Base-by-base conservation (phyloP, 208 protist genomes). In the Eutreptiella sp. region DNA sequence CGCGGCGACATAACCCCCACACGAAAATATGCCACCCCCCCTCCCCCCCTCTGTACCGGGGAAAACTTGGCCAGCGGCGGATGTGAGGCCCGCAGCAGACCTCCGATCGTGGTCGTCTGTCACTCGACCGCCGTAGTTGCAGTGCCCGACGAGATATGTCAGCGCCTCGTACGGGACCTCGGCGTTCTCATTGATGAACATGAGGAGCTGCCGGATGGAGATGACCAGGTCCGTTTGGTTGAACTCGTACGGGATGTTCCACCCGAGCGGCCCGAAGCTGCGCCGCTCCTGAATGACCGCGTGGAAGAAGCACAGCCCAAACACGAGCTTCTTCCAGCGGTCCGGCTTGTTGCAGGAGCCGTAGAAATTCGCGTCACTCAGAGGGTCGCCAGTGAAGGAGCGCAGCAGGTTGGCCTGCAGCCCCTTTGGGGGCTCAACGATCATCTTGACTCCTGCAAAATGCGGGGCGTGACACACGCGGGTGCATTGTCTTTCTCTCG, bases 161-260 rank as follows among this genome's bases (percentile, higher is more conserved):
- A 97, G 74, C 3, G 91, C 90, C 41, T 92, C 83, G 70, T 93
- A 95, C 23, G 94, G 91, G 9, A 96, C 75, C 34, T 76, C 75
- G 16, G 85, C 81, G 42, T 85, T 85, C 63, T 90, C 80, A 35
- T 94, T 83, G 41, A 97, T 68, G 66, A 96, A 92, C 87, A 96
- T 94, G 60, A 92, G 72, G 47, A 97, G 77, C 77, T 97, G 93
- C 14, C 85, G 84, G 46, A 94, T 75, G 69, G 81, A 94, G 68
- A 97, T 96, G 55, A 84, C 81, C 35, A 94, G 80, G 65, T 96
- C 93, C 2, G 85, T 91, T 66, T 96, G 88, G 74, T 96, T 96
- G 84, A 97, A 96, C 78, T 96, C 91, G 76, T 96, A 97, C 31
- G 88, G 78, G 38, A 92, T 89, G 76, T 96, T 97, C 87, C 88